These are phyloP conservation scores for Penicillium soppii DNA, from an alignment of 495 filamentous ascomycete species.

Conservation along the genomic window DNA sequence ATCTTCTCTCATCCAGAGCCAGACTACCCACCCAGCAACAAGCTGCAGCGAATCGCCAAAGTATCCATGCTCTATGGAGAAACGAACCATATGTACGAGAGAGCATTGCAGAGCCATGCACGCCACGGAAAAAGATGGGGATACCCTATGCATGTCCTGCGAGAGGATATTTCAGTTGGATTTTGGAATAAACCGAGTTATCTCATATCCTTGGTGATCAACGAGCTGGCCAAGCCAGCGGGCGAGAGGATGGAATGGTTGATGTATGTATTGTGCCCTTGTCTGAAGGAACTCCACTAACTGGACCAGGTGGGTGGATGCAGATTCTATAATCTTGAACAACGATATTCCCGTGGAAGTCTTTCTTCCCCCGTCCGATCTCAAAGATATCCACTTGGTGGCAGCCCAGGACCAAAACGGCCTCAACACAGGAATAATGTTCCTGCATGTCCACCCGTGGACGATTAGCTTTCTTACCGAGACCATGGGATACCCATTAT, in stretches of 20 bases:
- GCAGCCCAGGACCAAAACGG: conserved; percentile 32
- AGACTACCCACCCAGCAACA: background rate
- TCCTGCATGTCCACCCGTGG: conserved; percentile 40
- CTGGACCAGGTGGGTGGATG: conserved; percentile 41
- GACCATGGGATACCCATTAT: conserved; percentile 30
- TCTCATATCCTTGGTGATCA: conserved; percentile 37
- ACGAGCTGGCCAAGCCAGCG: conserved; percentile 41
- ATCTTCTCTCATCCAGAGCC: background rate
- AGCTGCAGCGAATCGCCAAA: conserved; percentile 17
- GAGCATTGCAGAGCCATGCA: conserved; percentile 38
- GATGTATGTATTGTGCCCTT: conserved; percentile 27
- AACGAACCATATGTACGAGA: conserved; percentile 33
- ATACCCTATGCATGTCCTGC: conserved; percentile 38
- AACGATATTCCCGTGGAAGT: conserved; percentile 38
- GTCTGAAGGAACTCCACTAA: background rate
- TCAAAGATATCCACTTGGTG: conserved; percentile 41
- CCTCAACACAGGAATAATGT: conserved; percentile 35
- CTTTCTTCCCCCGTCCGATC: conserved; percentile 43
- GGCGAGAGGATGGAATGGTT: conserved; percentile 42
- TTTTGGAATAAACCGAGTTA: conserved; percentile 46
- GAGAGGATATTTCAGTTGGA: conserved; percentile 30
- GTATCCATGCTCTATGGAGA: conserved; percentile 34
- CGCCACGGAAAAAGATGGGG: conserved; percentile 37
- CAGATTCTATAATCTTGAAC: conserved; percentile 44
- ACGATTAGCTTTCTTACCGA: conserved; percentile 36